These are phyloP conservation scores for Linaria vulgaris DNA, from an alignment of 257 asterid species.

Conservation along the genomic window DNA sequence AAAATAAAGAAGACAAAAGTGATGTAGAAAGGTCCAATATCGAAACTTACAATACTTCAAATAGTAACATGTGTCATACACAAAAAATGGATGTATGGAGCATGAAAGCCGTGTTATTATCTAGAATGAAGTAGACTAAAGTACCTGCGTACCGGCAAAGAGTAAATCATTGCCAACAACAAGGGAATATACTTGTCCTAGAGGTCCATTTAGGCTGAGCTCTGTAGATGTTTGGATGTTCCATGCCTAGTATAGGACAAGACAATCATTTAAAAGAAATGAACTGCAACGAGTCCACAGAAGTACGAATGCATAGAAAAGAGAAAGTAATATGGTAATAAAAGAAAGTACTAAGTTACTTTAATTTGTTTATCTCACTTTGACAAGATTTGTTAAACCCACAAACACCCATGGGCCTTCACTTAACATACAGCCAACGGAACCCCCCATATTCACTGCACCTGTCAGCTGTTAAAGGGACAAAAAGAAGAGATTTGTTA, in stretches of 20 bases:
- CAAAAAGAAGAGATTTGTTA: slow-evolving; percentile 19
- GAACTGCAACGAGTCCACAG: background rate
- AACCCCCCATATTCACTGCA: slow-evolving; percentile 59
- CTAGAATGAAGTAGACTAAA: slow-evolving; percentile 19
- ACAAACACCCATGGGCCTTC: slow-evolving; percentile 98
- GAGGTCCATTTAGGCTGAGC: slow-evolving; percentile 85
- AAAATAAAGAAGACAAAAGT: background rate
- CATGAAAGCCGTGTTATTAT: background rate
- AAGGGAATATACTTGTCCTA: slow-evolving; percentile 93
- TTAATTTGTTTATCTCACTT: slow-evolving; percentile 51
- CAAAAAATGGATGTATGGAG: background rate
- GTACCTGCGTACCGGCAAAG: slow-evolving; percentile 93
- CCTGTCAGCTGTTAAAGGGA: slow-evolving; percentile 56
- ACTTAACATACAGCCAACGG: slow-evolving; percentile 84
- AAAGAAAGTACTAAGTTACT: background rate
- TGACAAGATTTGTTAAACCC: slow-evolving; percentile 83
- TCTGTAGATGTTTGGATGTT: slow-evolving; percentile 80
- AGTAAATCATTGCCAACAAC: slow-evolving; percentile 83
- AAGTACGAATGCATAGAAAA: background rate
- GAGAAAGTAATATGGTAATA: background rate
- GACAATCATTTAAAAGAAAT: slow-evolving; percentile 5
- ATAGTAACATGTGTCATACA: slow-evolving; percentile 7
- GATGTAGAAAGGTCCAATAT: background rate
- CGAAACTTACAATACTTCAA: no score
- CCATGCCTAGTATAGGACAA: slow-evolving; percentile 74